Conservation (phyloP, 2,329 filamentous ascomycete species). For the Botryotinia globosa region DNA sequence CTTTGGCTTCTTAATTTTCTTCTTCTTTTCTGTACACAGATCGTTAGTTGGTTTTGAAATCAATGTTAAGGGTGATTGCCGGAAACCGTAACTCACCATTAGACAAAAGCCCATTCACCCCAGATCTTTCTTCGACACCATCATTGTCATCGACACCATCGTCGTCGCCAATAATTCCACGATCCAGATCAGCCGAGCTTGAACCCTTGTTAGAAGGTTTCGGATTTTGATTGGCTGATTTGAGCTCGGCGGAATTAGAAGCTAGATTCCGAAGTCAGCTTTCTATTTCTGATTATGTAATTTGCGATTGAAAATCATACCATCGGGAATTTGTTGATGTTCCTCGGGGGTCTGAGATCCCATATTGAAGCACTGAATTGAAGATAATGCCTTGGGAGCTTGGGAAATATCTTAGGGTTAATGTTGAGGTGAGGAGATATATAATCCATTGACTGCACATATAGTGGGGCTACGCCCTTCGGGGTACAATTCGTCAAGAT, state of each 20-base stretch:
- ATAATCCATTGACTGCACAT: neutral
- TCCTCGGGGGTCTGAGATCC: slow-evolving; percentile 11
- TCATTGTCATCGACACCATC: slow-evolving; percentile 30
- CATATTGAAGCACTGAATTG: neutral
- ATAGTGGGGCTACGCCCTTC: slow-evolving; percentile 1
- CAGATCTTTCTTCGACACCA: slow-evolving; percentile 23
- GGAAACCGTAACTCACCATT: slow-evolving; percentile 22
- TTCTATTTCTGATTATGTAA: neutral
- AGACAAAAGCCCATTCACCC: slow-evolving; percentile 20
- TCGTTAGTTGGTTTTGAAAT: neutral
- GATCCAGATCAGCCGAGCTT: slow-evolving; percentile 29
- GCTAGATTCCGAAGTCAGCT: slow-evolving; percentile 20
- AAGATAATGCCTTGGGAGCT: neutral
- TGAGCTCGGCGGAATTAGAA: slow-evolving; percentile 27
- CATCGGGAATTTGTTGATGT: slow-evolving; percentile 24
- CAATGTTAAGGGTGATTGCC: neutral
- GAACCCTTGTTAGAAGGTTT: slow-evolving; percentile 24
- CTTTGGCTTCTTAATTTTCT: slow-evolving; percentile 72
- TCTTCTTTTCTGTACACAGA: slow-evolving; percentile 50
- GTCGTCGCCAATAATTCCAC: slow-evolving; percentile 28
- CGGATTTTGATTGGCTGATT: slow-evolving; percentile 22
- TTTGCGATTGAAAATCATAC: slow-evolving; percentile 16
- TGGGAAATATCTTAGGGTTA: neutral
- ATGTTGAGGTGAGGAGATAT: neutral
- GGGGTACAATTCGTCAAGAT: neutral